Evolutionary conservation across 2,329 filamentous ascomycete genomes (phyloP), one percentile per base, ranked within the genome.

Genomic region (Lecanicillium sp.): DNA sequence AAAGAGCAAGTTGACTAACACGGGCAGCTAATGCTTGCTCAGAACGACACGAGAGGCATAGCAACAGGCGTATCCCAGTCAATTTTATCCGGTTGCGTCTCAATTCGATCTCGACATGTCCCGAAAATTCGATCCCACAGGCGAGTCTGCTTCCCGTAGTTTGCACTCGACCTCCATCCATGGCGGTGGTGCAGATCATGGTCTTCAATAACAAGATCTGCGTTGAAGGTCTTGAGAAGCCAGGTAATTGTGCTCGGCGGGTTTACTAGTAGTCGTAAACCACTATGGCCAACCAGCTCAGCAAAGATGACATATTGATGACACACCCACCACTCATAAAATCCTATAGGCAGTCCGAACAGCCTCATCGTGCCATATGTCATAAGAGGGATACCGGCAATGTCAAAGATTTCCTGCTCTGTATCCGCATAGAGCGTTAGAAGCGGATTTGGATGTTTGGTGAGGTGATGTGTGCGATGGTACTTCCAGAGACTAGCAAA

Each of bases 301-400:
- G 54, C 41, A 46, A 57, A 63, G 14, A 61, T 51, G 25, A 64
- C 52, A 36, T 62, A 64, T 35, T 58, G 52, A 32, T 62, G 55
- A 46, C 60, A 64, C 22, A 65, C 45, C 60, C 61, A 64, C 60
- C 60, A 64, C 36, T 63, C 60, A 35, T 63, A 64, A 41, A 65
- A 65, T 9, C 58, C 58, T 59, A 64, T 60, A 1, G 61, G 60
- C 9, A 64, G 33, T 2, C 59, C 58, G 43, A 61, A 53, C n/a
- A 47, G 45, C 34, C 50, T 54, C 33, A 58, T 36, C 2, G 49
- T 46, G 4, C 20, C 45, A 38, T 47, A 57, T 12, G 54, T 50
- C 28, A 52, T 38, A 28, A 57, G 42, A 3, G 55, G 55, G 13
- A 57, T 48, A 10, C 48, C 47, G 8, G 48, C 47, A 22, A 55